These are phyloP conservation scores for Waltergamsia citrina DNA, from an alignment of 2,329 filamentous ascomycete genomes.

Conservation along the genomic window DNA sequence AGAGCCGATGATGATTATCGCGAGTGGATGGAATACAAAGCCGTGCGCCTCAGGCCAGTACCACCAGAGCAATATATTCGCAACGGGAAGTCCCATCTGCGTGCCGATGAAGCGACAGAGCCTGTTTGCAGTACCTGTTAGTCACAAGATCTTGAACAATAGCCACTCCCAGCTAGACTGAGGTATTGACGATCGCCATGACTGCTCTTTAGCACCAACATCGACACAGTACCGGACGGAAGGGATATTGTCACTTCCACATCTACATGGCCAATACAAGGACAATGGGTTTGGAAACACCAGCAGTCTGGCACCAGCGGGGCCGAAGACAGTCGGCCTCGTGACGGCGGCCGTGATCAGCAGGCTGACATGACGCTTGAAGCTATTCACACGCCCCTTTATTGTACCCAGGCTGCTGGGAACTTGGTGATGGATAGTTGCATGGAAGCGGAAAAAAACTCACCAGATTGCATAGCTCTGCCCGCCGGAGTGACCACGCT, in stretches of 20 bases:
- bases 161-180: no score
- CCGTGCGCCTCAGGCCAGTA: conserved; percentile 40
- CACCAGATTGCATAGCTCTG: conserved; percentile 38
- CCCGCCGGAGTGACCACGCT: conserved; percentile 37
- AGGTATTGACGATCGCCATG: no score
- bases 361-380: no score
- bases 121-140: no score
- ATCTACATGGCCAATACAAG: neutral
- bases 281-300: neutral
- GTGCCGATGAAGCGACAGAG: conserved; percentile 31
- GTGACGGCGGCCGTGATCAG: neutral
- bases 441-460: conserved; percentile 15
- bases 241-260: no score
- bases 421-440: no score
- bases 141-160: no score
- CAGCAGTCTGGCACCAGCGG: neutral
- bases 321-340: neutral
- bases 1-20: conserved; percentile 28
- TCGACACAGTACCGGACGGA: no score
- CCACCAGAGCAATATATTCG: conserved; percentile 33
- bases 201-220: no score
- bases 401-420: no score
- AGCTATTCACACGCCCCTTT: neutral
- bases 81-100: conserved; percentile 27
- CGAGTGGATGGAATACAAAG: conserved; percentile 32